Evolutionary conservation across 1,139 yeast species (phyloP).

Genomic region (Magnusiomyces tetraspermus): DNA sequence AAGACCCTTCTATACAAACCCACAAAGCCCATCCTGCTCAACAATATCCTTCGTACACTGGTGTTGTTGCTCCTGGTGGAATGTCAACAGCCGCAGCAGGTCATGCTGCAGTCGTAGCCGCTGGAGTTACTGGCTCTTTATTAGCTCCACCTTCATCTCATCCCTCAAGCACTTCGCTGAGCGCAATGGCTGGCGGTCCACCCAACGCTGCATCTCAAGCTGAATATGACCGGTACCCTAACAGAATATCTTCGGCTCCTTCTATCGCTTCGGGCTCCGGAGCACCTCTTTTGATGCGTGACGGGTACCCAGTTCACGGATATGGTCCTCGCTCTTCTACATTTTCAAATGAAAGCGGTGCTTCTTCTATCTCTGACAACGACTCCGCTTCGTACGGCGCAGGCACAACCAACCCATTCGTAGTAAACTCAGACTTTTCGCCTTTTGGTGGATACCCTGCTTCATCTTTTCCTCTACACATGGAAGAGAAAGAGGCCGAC

Average conservation of each 20-base stretch:
- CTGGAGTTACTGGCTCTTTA: slow-evolving; percentile 12
- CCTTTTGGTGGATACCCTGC: slow-evolving; percentile 97
- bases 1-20: not conserved
- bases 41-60: slow-evolving; percentile 3
- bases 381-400: slow-evolving; percentile 22
- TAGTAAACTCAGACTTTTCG: slow-evolving; percentile 39
- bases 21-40: not conserved
- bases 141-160: slow-evolving; percentile 8
- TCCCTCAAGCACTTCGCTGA: slow-evolving; percentile 5
- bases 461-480: slow-evolving; percentile 68
- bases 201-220: slow-evolving; percentile 6
- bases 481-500: slow-evolving; percentile 87
- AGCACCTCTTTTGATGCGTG: slow-evolving; percentile 19
- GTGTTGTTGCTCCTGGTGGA: slow-evolving; percentile 8
- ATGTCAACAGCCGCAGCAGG: slow-evolving; percentile 12
- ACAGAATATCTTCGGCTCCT: slow-evolving; percentile 27
- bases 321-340: slow-evolving; percentile 10
- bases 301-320: not conserved
- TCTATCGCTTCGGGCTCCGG: slow-evolving; percentile 19
- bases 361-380: slow-evolving; percentile 18
- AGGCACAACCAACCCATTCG: slow-evolving; percentile 22
- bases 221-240: slow-evolving; percentile 34
- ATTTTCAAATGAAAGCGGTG: slow-evolving; percentile 14
- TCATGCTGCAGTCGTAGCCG: slow-evolving; percentile 8
- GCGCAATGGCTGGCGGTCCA: not conserved